Base-by-base conservation (phyloP, 169 alveolate genomes). In the Babesia divergens region DNA sequence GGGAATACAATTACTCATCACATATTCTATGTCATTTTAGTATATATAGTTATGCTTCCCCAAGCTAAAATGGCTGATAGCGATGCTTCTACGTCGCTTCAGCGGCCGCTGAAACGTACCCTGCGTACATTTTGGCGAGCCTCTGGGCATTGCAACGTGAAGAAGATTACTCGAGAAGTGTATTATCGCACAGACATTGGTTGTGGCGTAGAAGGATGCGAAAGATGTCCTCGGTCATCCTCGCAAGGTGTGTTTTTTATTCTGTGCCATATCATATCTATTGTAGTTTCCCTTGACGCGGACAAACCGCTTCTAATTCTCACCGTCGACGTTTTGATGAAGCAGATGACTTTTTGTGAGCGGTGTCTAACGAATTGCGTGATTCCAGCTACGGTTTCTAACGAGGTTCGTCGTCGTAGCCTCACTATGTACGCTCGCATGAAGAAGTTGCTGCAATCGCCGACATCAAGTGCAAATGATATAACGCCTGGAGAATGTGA, bases 391-490 rank as follows among this genome's bases (percentile, higher is more conserved):
- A 76, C 85, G 7, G 85, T 76, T 20, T 31, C 71, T 11, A 54
- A 76, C 51, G 85, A 76, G 50, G 75, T 76, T 3, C 69, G 74
- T 38, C 50, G 85, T 0, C 51, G 85, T 22, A 65, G 81, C 67
- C 75, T 67, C 22, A 55, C 53, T 2, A 31, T 55, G 37, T 76
- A 76, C 58, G 69, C 58, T 29, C 46, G 85, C 40, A 53, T 76
- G 65, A 76, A 59, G 42, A 59, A 56, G 54, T 60, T 76, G 42
- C 29, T 76, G 34, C 37, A 31, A 49, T 20, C 66, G 8, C 31
- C 0, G 24, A 11, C 34, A 1, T 46, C 46, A 24, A 47, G 9
- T 14, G 69, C 18, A 7, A 28, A 37, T 26, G 52, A 29, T 0
- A 40, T 3, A 24, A 40, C 28, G 18, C 54, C 13, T 6, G 29